Conservation (phyloP, 768 basidiomycete species). For the Hypholoma sublateritium region DNA sequence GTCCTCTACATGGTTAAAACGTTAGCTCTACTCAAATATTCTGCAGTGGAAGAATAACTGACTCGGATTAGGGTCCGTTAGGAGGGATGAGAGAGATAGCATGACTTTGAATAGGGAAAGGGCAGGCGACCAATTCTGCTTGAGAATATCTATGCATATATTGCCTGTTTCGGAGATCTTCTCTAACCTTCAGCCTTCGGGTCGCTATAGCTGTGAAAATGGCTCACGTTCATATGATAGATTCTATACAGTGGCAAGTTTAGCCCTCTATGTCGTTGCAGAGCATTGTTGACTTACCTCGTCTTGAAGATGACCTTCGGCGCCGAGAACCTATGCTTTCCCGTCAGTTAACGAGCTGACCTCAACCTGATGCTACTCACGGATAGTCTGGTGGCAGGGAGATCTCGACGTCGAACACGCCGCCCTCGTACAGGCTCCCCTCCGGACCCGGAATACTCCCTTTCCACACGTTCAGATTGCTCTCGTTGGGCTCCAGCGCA, state of each 20-base stretch:
- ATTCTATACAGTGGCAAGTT: slow-evolving; percentile 44
- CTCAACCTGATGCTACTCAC: slow-evolving; percentile 40
- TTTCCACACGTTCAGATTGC: slow-evolving; percentile 71
- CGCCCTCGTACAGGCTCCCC: slow-evolving; percentile 82
- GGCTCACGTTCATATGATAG: slow-evolving; percentile 80
- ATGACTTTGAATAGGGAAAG: slow-evolving; percentile 93
- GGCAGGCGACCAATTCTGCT: slow-evolving; percentile 93
- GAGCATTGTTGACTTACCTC: slow-evolving; percentile 39
- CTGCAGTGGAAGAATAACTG: slow-evolving; percentile 28
- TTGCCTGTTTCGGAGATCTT: slow-evolving; percentile 73
- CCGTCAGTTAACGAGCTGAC: slow-evolving; percentile 1
- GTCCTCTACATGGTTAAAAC: slow-evolving; percentile 46
- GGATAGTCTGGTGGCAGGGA: slow-evolving; percentile 74
- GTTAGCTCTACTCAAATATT: not conserved
- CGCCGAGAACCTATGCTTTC: slow-evolving; percentile 63
- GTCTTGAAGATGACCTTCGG: slow-evolving; percentile 77
- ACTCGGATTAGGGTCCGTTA: slow-evolving; percentile 95
- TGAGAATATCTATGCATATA: slow-evolving; percentile 89
- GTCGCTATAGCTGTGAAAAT: not conserved
- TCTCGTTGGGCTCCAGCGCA: slow-evolving; percentile 61
- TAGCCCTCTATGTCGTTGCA: not conserved
- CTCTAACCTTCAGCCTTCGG: not conserved
- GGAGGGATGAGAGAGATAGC: slow-evolving; percentile 86
- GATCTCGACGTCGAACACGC: slow-evolving; percentile 69
- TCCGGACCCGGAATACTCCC: slow-evolving; percentile 81